phyloP scores from a whole-genome alignment of 1,284 basidiomycete species.

The Moesziomyces parantarcticus region DNA sequence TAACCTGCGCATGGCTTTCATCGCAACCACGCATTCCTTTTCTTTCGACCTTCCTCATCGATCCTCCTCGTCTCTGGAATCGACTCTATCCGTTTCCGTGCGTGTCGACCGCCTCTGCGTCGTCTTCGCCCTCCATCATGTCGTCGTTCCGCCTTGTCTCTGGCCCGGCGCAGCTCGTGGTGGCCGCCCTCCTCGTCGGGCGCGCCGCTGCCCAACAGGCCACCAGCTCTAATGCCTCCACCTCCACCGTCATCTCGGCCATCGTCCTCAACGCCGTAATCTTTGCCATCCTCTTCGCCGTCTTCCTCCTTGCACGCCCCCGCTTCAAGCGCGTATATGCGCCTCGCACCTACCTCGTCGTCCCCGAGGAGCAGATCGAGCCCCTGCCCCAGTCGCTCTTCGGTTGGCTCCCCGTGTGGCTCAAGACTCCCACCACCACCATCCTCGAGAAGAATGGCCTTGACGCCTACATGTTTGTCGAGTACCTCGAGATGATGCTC shows the following conservation, averaged over 20 bases:
- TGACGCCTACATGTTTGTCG: slow-evolving; percentile 93
- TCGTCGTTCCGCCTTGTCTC: slow-evolving; percentile 40
- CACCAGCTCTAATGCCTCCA: slow-evolving; percentile 41
- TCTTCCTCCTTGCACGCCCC: slow-evolving; percentile 68
- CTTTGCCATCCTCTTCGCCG: slow-evolving; percentile 59
- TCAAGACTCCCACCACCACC: slow-evolving; percentile 62
- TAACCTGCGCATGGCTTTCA: too few species aligned
- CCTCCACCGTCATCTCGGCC: slow-evolving; percentile 64
- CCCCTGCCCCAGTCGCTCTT: slow-evolving; percentile 67
- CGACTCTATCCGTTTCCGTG: neutral
- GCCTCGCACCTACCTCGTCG: slow-evolving; percentile 67
- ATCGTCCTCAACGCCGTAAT: slow-evolving; percentile 65
- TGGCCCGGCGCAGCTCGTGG: slow-evolving; percentile 31
- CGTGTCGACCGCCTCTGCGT: slow-evolving; percentile 14
- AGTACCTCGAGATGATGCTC: slow-evolving; percentile 82
- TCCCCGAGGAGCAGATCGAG: slow-evolving; percentile 63
- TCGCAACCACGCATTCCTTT: too few species aligned
- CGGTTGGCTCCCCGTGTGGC: slow-evolving; percentile 68
- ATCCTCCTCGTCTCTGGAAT: neutral
- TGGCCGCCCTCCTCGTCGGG: slow-evolving; percentile 28
- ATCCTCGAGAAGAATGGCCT: slow-evolving; percentile 77
- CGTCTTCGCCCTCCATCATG: slow-evolving; percentile 30
- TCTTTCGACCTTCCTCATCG: neutral
- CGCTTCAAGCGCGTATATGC: slow-evolving; percentile 68
- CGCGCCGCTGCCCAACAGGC: slow-evolving; percentile 32